Evolutionary conservation across 2,329 filamentous ascomycete species (phyloP), one percentile per base, ranked within the genome.

Genomic region (Tolypocladium nubicola): DNA sequence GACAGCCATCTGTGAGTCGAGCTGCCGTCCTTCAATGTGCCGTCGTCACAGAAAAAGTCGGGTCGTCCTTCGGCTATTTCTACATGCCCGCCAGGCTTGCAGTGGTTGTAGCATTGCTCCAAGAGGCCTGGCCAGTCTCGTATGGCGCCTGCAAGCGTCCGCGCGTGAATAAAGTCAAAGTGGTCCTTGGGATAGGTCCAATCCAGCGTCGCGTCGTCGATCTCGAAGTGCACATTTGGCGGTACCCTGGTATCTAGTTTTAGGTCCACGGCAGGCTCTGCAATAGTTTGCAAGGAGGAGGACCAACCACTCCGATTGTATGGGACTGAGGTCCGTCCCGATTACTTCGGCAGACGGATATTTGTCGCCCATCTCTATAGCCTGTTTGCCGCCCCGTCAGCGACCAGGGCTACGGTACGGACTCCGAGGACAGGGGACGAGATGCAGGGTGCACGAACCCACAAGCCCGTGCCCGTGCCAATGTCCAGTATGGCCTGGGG

Each of bases 291-390:
- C 14, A 2, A 33, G 35, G 5, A 39, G 37, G 2, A 10, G 9
- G 1, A 52, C 41, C 14, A 16, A 65, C 61, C 64, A 67, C 38
- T 58, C 45, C 1, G 61, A 55, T 43, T 66, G 63, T 3, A 66
- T 66, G 4, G 63, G 64, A 35, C 61, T 65, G 33, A 67, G 52
- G 19, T 67, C 65, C 2, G 60, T 64, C 1, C 64, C 66, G 14
- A 61, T 62, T 1, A 67, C 58, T 37, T 64, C 54, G 11, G 66
- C 62, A 6, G 60, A 59, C 6, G 65, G 65, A 38, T 60, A 61
- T 13, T 52, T 4, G 50, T 67, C 66, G 6, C 61, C 65, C 8
- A 66, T 60, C 56, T 79, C 79, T 56, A 83, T 81, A 5, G 79
- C 76, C 80, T 55, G 14, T 14, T 38, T 38, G 13, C 16, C 7